Evolutionary conservation across 106 monocot species (phyloP), one percentile per base, ranked within the genome.

Genomic region (Posidonia australis): DNA sequence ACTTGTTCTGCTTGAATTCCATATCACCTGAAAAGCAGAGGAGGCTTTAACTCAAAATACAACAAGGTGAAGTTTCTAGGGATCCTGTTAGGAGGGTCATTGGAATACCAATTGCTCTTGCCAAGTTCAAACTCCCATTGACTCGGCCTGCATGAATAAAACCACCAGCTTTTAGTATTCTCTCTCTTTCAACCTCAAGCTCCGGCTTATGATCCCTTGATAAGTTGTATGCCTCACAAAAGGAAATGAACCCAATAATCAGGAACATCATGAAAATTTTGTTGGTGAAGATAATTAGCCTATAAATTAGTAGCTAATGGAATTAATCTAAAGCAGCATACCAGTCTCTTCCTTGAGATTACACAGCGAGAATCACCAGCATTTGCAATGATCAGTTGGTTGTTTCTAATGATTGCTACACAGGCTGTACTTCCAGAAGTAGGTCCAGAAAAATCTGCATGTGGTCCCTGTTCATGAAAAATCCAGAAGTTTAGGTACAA

Each of bases 321-420:
- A 47, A 56, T 36, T 41, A 67, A 18, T 5, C 25, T 44, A 52
- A 58, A n/a, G n/a, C 54, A 3, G 42, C 58, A 69, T 66, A 94
- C 94, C 81, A 82, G 81, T 44, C 94, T 89, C 78, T 94, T 94
- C 68, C 86, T 81, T 74, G 94, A 94, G 53, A 94, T 89, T 30
- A 94, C 86, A 82, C 89, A 94, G n/a, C 94, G 94, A 64, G 94
- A 94, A 78, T 94, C 94, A 32, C 94, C 89, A 75, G 94, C 89
- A 82, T 94, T 94, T 76, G 86, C 89, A 28, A 94, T 84, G 69
- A 94, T 62, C 36, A 94, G 80, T 63, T 90, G 83, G 48, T 77
- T 94, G 44, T 84, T 78, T 77, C 86, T 89, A 21, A 94, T 76
- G 44, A 94, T 47, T 44, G 94, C 94, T 13, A 94, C 94, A 82